These are phyloP conservation scores for Phytophthora ramorum DNA, from an alignment of 352 stramenopile genomes.

Conservation along the genomic window DNA sequence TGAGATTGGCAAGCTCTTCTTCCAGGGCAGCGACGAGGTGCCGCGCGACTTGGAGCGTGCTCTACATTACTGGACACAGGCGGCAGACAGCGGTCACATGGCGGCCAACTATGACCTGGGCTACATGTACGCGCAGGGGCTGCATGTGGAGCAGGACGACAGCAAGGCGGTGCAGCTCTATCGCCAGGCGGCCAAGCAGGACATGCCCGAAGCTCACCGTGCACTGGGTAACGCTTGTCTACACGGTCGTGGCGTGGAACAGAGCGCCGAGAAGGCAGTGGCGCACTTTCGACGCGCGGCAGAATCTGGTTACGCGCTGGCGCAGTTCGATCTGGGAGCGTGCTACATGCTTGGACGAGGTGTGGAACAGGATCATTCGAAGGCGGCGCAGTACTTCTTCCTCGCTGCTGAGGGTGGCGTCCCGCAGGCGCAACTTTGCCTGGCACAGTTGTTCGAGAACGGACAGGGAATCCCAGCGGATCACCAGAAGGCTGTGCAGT, in stretches of 20 bases:
- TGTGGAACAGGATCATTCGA: constrained; percentile 51
- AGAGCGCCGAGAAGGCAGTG: constrained; percentile 46
- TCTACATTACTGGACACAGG: constrained; percentile 70
- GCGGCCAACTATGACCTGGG: constrained; percentile 78
- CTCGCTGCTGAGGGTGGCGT: constrained; percentile 66
- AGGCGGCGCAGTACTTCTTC: constrained; percentile 82
- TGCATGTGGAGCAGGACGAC: constrained; percentile 68
- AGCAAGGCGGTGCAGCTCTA: constrained; percentile 70
- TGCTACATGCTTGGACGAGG: constrained; percentile 83
- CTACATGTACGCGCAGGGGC: constrained; percentile 76
- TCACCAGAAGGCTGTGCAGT: constrained; percentile 70
- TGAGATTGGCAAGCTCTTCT: constrained; percentile 78
- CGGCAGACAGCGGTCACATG: constrained; percentile 70
- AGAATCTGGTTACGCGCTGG: constrained; percentile 58
- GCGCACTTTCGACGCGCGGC: constrained; percentile 69
- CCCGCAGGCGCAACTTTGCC: constrained; percentile 73
- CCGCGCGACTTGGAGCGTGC: constrained; percentile 43
- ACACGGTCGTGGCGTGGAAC: constrained; percentile 40
- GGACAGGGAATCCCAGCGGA: constrained; percentile 59
- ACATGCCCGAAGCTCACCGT: constrained; percentile 77
- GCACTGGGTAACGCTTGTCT: constrained; percentile 68
- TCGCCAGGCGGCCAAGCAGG: constrained; percentile 53
- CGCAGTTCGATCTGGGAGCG: constrained; percentile 84
- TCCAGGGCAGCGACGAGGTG: constrained; percentile 51
- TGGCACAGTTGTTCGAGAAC: constrained; percentile 79